Conservation (phyloP, 768 basidiomycete genomes). For the Crepidotus variabilis region DNA sequence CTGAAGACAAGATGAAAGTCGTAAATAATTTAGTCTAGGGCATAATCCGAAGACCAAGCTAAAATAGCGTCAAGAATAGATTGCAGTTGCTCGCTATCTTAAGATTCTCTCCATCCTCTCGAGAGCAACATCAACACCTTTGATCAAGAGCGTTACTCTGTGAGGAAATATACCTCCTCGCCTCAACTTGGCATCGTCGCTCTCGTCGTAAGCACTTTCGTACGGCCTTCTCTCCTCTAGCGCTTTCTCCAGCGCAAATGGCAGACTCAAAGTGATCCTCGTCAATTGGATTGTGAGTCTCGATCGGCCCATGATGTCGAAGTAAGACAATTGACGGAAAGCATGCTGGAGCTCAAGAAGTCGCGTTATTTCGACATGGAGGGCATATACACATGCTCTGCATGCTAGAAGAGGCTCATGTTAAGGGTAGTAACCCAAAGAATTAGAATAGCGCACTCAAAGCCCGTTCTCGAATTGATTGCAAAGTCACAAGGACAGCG, state of each 20-base stretch:
- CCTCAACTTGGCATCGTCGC: slow-evolving; percentile 6
- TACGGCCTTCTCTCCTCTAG: slow-evolving; percentile 43
- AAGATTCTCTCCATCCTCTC: slow-evolving; percentile 63
- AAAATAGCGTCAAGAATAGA: background rate
- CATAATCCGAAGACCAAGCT: background rate
- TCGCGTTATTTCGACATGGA: slow-evolving; percentile 69
- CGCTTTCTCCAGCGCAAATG: slow-evolving; percentile 70
- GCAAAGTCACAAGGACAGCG: slow-evolving; percentile 65
- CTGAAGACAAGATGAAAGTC: background rate
- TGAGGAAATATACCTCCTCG: slow-evolving; percentile 45
- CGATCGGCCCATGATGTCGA: slow-evolving; percentile 73
- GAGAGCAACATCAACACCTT: slow-evolving; percentile 57
- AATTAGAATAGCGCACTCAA: slow-evolving; percentile 50
- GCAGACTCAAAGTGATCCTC: slow-evolving; percentile 71
- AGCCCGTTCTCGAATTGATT: slow-evolving; percentile 68
- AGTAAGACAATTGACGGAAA: slow-evolving; percentile 71
- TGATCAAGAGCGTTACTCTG: slow-evolving; percentile 55
- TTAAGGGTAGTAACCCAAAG: background rate
- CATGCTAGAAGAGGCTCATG: slow-evolving; percentile 47
- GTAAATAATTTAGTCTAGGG: too few relatives aligned
- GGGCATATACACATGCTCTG: slow-evolving; percentile 69
- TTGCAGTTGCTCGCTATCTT: slow-evolving; percentile 18
- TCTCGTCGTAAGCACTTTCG: slow-evolving; percentile 6
- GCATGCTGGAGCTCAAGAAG: slow-evolving; percentile 80
- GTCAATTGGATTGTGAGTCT: slow-evolving; percentile 75